Conservation (phyloP, 2,329 filamentous ascomycete species). For the Fusarium sp. region DNA sequence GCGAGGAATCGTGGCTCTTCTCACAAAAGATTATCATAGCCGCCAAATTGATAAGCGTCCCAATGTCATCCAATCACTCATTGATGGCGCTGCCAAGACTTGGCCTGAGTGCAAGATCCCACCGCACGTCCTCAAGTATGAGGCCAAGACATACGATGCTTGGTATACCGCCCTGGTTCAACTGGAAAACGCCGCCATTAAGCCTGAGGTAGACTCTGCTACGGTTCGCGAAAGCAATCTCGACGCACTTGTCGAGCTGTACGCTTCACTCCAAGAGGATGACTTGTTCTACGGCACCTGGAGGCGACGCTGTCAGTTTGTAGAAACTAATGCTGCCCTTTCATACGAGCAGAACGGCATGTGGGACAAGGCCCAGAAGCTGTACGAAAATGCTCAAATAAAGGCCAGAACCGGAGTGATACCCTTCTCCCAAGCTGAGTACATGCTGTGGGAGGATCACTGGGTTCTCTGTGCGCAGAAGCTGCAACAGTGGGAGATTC, state of each 20-base stretch:
- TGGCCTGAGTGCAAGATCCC: slow-evolving; percentile 91
- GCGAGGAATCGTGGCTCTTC: slow-evolving; percentile 85
- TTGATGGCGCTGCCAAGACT: slow-evolving; percentile 86
- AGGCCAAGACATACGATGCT: slow-evolving; percentile 91
- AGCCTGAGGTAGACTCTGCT: slow-evolving; percentile 83
- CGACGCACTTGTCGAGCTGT: slow-evolving; percentile 93
- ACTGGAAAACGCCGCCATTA: slow-evolving; percentile 87
- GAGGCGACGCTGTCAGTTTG: slow-evolving; percentile 92
- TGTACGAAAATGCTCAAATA: slow-evolving; percentile 96
- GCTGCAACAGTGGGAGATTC: slow-evolving; percentile 97
- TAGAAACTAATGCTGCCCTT: slow-evolving; percentile 95
- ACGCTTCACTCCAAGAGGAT: slow-evolving; percentile 89
- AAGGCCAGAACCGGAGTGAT: slow-evolving; percentile 96
- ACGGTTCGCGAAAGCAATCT: slow-evolving; percentile 91
- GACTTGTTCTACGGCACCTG: slow-evolving; percentile 98
- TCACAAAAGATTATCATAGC: slow-evolving; percentile 95
- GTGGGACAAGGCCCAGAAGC: slow-evolving; percentile 98
- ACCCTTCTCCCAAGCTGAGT: slow-evolving; percentile 94
- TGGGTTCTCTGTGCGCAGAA: slow-evolving; percentile 99
- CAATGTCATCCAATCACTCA: slow-evolving; percentile 91
- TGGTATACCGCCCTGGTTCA: slow-evolving; percentile 97
- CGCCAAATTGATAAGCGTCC: slow-evolving; percentile 94
- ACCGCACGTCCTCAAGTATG: slow-evolving; percentile 94
- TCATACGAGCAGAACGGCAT: slow-evolving; percentile 99
- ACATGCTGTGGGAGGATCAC: slow-evolving; percentile 99